Evolutionary conservation across 345 rosid species (phyloP).

Genomic region (Arabis alpina): DNA sequence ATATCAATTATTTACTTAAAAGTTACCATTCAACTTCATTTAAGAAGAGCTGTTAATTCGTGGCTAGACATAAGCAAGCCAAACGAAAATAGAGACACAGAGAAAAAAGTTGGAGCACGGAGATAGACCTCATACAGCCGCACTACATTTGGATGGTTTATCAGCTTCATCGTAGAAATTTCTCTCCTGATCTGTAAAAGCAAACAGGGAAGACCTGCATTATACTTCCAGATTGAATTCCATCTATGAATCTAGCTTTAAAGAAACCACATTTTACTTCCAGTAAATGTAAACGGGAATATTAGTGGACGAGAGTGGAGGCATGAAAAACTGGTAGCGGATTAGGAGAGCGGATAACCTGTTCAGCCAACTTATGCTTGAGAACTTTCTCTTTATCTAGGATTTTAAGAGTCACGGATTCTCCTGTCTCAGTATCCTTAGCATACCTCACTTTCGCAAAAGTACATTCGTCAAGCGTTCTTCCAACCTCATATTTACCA

Average conservation of each 20-base stretch:
- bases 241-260: neutral
- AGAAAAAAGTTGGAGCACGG: slow-evolving; percentile 22
- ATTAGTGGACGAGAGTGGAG: slow-evolving; percentile 16
- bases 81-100: slow-evolving; percentile 19
- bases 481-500: slow-evolving; percentile 91
- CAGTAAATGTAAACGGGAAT: slow-evolving; percentile 7
- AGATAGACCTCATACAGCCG: slow-evolving; percentile 70
- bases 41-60: neutral
- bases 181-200: slow-evolving; percentile 75
- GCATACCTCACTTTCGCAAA: slow-evolving; percentile 89
- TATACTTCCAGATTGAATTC: slow-evolving; percentile 11
- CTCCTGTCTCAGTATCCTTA: slow-evolving; percentile 61
- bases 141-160: slow-evolving; percentile 92
- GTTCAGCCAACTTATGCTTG: slow-evolving; percentile 80
- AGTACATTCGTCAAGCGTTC: slow-evolving; percentile 77
- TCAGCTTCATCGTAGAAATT: slow-evolving; percentile 74
- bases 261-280: slow-evolving; percentile 4
- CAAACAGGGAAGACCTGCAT: slow-evolving; percentile 23
- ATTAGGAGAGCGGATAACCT: slow-evolving; percentile 51
- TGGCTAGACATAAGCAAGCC: neutral
- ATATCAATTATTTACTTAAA: neutral
- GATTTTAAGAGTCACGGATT: slow-evolving; percentile 82
- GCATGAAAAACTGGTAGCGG: neutral
- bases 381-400: slow-evolving; percentile 91
- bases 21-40: neutral